Conservation (phyloP, 495 filamentous ascomycete genomes). For the Pyrenula massariospora region DNA sequence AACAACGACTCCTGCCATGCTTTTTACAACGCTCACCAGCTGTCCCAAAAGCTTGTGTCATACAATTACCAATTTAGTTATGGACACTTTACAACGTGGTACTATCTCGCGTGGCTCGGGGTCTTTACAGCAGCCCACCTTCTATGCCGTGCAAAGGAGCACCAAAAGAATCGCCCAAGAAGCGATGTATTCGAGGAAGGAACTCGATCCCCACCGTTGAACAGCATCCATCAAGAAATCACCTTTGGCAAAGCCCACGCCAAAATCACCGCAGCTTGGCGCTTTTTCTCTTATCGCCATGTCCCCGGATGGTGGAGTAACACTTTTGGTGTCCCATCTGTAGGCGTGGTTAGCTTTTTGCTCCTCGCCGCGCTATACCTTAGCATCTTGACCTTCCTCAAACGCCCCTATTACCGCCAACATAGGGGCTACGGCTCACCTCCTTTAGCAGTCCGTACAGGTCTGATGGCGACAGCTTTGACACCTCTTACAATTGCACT, state of each 20-base stretch:
- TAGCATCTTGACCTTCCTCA: constrained; percentile 12
- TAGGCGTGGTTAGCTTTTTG: constrained; percentile 14
- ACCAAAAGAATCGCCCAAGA: not conserved
- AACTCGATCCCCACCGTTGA: not conserved
- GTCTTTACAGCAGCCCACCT: constrained; percentile 10
- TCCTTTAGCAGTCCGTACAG: constrained; percentile 29
- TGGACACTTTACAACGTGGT: constrained; percentile 21
- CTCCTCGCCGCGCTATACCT: constrained; percentile 7
- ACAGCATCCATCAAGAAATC: not conserved
- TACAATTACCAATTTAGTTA: constrained; percentile 20
- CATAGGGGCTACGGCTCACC: constrained; percentile 24
- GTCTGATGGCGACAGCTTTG: constrained; percentile 28
- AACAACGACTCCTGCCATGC: constrained; percentile 19
- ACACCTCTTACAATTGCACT: constrained; percentile 28
- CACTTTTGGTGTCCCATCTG: constrained; percentile 15
- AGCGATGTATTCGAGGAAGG: no score
- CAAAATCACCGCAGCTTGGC: constrained; percentile 12
- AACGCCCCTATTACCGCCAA: constrained; percentile 22
- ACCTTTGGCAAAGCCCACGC: not conserved
- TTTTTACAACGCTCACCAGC: constrained; percentile 17
- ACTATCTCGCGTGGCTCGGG: constrained; percentile 17
- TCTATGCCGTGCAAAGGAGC: constrained; percentile 8
- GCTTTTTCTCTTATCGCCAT: constrained; percentile 18
- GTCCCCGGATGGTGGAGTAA: constrained; percentile 10
- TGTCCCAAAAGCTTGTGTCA: constrained; percentile 17